Base-by-base conservation (phyloP, 129 eudicot species). In the Tagetes patula region DNA sequence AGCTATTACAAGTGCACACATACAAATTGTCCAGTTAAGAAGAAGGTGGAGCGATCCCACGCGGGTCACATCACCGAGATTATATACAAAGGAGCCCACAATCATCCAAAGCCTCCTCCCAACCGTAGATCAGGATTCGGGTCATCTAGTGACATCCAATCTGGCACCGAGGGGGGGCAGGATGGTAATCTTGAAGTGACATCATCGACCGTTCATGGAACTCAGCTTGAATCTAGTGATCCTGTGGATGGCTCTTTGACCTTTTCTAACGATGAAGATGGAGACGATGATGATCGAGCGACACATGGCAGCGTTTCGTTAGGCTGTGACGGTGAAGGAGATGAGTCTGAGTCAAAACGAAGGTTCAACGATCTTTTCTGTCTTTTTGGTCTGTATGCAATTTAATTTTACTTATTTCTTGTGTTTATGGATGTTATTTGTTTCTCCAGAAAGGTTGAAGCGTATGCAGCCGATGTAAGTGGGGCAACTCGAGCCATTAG, bases 1-100 rank as follows among this genome's bases (percentile, higher is more conserved):
- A 86, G 96, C 70, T 89, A 86, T 79, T 89, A 86, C 81, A 89
- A 89, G 78, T 89, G 96, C 82, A 89, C 96, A 13, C 88, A 84
- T 55, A 81, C 79, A 42, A 84, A 82, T 64, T 89, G 96, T 74
- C 92, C 83, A 1, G 92, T 89, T 45, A 89, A 89, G 85, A 89
- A 89, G 78, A 87, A 89, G 74, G 90, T 86, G 54, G 92, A 86
- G 72, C 75, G 92, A 65, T 86, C 91, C 42, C 85, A 67, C 5
- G 91, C 86, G 36, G 96, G 96, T 64, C 88, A 86, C 70, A 79
- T 86, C 49, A 86, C 92, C 0, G 89, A 89, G 81, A 89, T 89
- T 42, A 84, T 86, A 70, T 89, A 89, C 76, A 89, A 84, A 62
- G 89, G 92, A 33, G 85, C 87, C 43, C 96, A 86, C 55, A 89